phyloP scores from a whole-genome alignment of 331 rosid genomes.

The Malus hybrid region DNA sequence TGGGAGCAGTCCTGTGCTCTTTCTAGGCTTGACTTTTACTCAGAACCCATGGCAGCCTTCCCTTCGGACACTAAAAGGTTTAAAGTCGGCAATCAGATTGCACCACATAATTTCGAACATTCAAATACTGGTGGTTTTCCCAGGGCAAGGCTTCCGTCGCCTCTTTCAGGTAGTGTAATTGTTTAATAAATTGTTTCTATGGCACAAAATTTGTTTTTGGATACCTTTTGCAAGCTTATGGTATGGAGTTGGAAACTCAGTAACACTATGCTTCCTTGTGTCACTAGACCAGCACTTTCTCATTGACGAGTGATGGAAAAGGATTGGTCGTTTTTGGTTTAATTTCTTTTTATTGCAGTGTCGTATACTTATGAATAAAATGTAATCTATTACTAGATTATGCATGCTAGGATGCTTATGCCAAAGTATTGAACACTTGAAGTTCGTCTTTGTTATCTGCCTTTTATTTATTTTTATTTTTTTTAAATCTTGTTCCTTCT shows the following conservation, averaged over 20 bases:
- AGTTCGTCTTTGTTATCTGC: neutral
- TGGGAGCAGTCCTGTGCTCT: conserved; percentile 26
- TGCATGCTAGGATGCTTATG: neutral
- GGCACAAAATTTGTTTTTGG: neutral
- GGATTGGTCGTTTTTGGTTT: neutral
- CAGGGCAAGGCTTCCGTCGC: conserved; percentile 27
- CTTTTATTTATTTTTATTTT: neutral
- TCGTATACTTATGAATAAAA: neutral
- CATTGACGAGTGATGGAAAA: neutral
- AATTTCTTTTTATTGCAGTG: neutral
- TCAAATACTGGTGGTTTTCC: conserved; percentile 25
- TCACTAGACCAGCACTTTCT: neutral
- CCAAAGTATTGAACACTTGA: neutral
- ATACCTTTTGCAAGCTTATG: neutral
- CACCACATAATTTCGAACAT: conserved; percentile 27
- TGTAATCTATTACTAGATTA: neutral
- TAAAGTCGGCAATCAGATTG: conserved; percentile 18
- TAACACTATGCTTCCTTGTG: neutral
- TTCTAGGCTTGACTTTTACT: conserved; percentile 74
- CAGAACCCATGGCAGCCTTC: conserved; percentile 89
- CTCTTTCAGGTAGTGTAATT: conserved; percentile 28
- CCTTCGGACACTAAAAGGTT: conserved; percentile 39
- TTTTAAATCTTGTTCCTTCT: conserved; percentile 5
- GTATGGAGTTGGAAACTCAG: neutral
- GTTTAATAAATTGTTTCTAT: neutral